Percentiles rank a stretch among this genome's conserved stretches.
Conservation (phyloP, 441 rosid species). For the Gossypium davidsonii region DNA sequence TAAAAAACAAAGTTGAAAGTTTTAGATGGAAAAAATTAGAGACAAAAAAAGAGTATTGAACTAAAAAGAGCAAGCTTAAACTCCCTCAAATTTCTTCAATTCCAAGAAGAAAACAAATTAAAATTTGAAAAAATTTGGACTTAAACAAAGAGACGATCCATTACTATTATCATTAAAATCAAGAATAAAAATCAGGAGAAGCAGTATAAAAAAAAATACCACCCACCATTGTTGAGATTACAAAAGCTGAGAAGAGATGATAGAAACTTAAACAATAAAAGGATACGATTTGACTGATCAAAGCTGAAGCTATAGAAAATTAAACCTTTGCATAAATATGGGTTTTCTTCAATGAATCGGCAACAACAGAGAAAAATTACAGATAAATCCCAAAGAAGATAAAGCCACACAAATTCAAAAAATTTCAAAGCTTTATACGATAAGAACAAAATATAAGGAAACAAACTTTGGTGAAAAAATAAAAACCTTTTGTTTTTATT, state of each 20-base stretch:
- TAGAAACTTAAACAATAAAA: neutral
- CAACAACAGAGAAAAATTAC: neutral
- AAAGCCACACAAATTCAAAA: neutral
- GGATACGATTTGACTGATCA: neutral
- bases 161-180: too few species aligned
- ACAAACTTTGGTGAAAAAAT: too few species aligned
- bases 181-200: too few species aligned
- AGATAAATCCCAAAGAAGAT: slow-evolving; percentile 9
- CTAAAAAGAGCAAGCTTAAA: neutral
- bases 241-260: neutral
- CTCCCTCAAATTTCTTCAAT: too few species aligned
- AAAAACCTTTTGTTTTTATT: too few species aligned
- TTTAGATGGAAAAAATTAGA: neutral
- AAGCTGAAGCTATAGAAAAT: neutral
- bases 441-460: too few species aligned
- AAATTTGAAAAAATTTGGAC: too few species aligned
- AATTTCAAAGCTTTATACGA: too few species aligned
- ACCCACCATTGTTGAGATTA: neutral
- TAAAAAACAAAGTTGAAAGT: neutral
- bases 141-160: too few species aligned
- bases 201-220: neutral
- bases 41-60: neutral
- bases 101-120: too few species aligned
- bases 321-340: neutral
- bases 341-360: neutral